Base-by-base conservation (phyloP, 2,329 filamentous ascomycete species). In the Orbilia ellipsospora region DNA sequence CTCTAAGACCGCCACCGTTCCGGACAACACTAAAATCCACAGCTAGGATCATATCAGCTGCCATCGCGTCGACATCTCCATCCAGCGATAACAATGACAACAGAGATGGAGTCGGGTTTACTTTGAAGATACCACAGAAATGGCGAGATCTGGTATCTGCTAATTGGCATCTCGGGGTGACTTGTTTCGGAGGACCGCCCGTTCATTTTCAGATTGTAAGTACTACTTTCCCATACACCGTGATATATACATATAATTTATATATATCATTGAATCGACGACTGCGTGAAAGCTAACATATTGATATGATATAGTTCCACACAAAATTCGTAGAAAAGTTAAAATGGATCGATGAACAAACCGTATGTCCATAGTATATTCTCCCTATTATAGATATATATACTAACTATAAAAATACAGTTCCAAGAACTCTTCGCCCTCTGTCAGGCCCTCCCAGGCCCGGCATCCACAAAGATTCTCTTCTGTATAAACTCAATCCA, bases 381-480 rank as follows among this genome's bases (percentile, higher is more conserved):
- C 10, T n/a, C 2, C 5, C n/a, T 2, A 12, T 5, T n/a, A 12
- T 12, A 12, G 40, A 16, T 42, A 61, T 57, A 61, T 57, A 63
- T 10, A 45, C 28, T 23, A 6, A 18, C 1, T 28, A 16, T 51
- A 45, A 59, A 5, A 61, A 31, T n/a, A 23, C 54, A 90, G 88
- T 92, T 90, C 81, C 88, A 91, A 80, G 90, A 92, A 79, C 85
- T 92, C 0, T 92, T 93, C 81, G 89, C 88, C 26, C 82, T 92
- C 54, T 87, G 86, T 16, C 90, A 92, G 82, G 88, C 88, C 0
- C 83, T 92, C 1, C 88, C 88, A 0, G 90, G 90, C 0, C 90
- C 90, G 0, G 90, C 78, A 0, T 90, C 87, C 77, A 92, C 90
- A 1, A 92, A 92, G 80, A 90, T 92, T 87, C 80, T 88, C 0